Percentiles rank a stretch among this genome's conserved stretches.
Conservation (phyloP, 495 filamentous ascomycete genomes). For the Podospora didyma region DNA sequence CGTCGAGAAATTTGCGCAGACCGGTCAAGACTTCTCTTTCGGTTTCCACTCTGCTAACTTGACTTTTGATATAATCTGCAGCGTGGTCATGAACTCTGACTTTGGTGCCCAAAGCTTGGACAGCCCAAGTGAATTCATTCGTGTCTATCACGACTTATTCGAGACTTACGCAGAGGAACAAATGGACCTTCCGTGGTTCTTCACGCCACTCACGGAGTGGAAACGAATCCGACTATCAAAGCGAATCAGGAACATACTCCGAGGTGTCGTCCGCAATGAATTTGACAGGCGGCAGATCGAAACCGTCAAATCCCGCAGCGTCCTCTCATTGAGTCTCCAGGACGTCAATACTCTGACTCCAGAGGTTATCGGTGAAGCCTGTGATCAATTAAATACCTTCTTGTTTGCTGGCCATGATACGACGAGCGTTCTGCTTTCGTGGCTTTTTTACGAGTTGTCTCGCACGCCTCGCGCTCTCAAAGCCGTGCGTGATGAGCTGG, state of each 20-base stretch:
- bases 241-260: background rate
- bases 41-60: constrained; percentile 5
- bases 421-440: constrained; percentile 26
- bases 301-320: background rate
- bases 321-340: constrained; percentile 9
- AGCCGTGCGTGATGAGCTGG: constrained; percentile 37
- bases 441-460: constrained; percentile 37
- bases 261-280: background rate
- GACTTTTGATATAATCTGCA: constrained; percentile 24
- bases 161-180: constrained; percentile 10
- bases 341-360: constrained; percentile 13
- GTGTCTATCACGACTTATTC: constrained; percentile 5
- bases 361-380: constrained; percentile 9
- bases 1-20: background rate
- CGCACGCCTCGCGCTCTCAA: constrained; percentile 33
- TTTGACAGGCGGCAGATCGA: background rate
- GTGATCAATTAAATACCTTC: constrained; percentile 28
- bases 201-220: background rate
- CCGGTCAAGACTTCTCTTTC: constrained; percentile 13
- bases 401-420: constrained; percentile 41
- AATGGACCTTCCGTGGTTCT: background rate
- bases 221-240: background rate
- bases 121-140: background rate
- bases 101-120: constrained; percentile 13
- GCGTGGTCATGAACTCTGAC: constrained; percentile 16